A percentile compares a stretch with the other conserved stretches of the same genome.
These are phyloP conservation scores for Drechslera avenae DNA, from an alignment of 2,329 filamentous ascomycete genomes.

Conservation along the genomic window DNA sequence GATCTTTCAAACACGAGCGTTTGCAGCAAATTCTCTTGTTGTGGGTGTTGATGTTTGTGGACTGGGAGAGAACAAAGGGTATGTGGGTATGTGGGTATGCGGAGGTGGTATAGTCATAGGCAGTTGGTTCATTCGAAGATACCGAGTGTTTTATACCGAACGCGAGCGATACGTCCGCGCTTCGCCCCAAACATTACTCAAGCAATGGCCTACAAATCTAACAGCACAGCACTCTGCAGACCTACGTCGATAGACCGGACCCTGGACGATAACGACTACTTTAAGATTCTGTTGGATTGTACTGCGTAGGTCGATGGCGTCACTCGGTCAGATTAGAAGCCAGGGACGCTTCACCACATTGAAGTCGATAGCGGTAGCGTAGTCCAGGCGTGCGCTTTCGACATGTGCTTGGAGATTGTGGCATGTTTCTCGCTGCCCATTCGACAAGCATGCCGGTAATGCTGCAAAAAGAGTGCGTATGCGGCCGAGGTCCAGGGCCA, in stretches of 20 bases:
- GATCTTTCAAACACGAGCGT: not conserved
- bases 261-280: constrained; percentile 25
- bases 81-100: constrained; percentile 19
- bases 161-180: constrained; percentile 1
- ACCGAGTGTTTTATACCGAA: constrained; percentile 28
- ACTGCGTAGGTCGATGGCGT: constrained; percentile 25
- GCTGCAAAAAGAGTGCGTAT: constrained; percentile 34
- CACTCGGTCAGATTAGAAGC: constrained; percentile 19
- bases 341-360: constrained; percentile 3
- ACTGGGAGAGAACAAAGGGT: constrained; percentile 35
- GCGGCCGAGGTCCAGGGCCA: constrained; percentile 12
- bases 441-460: constrained; percentile 19
- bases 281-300: constrained; percentile 16
- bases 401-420: constrained; percentile 28
- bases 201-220: constrained; percentile 8
- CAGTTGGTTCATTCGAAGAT: constrained; percentile 21
- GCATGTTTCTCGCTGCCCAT: constrained; percentile 27
- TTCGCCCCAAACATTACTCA: constrained; percentile 1
- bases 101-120: constrained; percentile 30
- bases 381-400: constrained; percentile 9
- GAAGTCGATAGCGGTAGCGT: constrained; percentile 13
- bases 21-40: constrained; percentile 1
- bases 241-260: constrained; percentile 23
- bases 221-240: constrained; percentile 14
- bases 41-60: not conserved